These are phyloP conservation scores for Capsicum baccatum DNA, from an alignment of 257 asterid species.

Conservation along the genomic window DNA sequence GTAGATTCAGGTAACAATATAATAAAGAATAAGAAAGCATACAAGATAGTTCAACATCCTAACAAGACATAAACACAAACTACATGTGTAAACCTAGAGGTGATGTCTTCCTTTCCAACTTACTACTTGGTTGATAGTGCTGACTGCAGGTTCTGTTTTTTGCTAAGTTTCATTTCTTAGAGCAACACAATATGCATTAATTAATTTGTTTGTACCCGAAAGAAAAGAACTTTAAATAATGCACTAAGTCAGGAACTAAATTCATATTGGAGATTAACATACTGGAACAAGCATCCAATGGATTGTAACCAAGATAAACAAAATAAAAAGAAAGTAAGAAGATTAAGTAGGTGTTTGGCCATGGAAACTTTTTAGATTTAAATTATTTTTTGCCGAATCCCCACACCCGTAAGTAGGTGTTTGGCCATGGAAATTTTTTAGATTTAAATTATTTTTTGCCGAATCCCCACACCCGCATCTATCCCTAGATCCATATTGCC, in stretches of 20 bases:
- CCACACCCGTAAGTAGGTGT: no score
- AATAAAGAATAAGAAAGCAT: constrained; percentile 9
- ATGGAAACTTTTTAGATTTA: no score
- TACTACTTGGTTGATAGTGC: neutral
- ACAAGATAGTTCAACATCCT: neutral
- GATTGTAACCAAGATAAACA: neutral
- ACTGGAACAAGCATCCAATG: constrained; percentile 13
- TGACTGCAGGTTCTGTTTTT: constrained; percentile 3
- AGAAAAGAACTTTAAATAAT: constrained; percentile 1
- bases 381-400: no score
- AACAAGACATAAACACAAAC: neutral
- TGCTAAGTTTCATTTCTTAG: neutral
- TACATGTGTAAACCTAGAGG: neutral
- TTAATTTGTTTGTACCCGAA: neutral
- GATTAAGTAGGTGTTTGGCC: neutral
- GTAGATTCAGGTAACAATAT: neutral
- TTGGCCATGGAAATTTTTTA: no score
- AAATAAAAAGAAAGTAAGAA: neutral
- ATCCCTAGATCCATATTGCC: no score
- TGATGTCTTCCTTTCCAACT: neutral
- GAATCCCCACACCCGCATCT: no score
- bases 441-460: no score
- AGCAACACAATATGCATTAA: neutral
- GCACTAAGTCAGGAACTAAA: neutral
- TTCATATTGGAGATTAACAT: constrained; percentile 9